A percentile compares a stretch with the other conserved stretches of the same genome.
phyloP scores from a whole-genome alignment of 2,329 filamentous ascomycete species.

The Aquanectria penicillioides region DNA sequence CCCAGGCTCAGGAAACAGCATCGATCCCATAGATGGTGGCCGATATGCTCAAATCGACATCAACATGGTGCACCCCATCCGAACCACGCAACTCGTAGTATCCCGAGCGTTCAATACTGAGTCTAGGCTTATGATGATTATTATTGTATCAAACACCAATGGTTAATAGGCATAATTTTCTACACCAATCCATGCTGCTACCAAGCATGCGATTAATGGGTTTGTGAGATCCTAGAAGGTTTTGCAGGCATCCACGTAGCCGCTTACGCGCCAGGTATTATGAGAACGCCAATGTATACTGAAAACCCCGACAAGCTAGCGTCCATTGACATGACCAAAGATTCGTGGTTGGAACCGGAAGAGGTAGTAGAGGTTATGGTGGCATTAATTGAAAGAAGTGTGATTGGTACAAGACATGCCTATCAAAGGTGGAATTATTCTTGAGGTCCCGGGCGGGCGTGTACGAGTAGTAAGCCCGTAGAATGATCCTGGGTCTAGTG shows the following conservation, averaged over 20 bases:
- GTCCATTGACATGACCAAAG: background rate
- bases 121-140: background rate
- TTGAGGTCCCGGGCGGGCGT: too few species aligned
- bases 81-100: background rate
- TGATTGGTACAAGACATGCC: too few species aligned
- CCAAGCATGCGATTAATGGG: background rate
- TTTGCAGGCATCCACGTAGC: background rate
- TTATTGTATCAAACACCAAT: background rate
- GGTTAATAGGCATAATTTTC: background rate
- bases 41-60: background rate
- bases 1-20: background rate
- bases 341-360: background rate
- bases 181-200: background rate
- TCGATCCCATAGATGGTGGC: background rate
- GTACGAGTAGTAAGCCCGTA: too few species aligned
- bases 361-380: background rate
- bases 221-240: background rate
- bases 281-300: background rate
- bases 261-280: background rate
- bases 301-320: background rate
- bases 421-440: too few species aligned
- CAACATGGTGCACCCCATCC: background rate
- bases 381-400: background rate
- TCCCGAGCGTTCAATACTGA: background rate
- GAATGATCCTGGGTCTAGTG: too few species aligned